Evolutionary conservation across 768 basidiomycete species (phyloP).

Genomic region (Hortiboletus campestris): DNA sequence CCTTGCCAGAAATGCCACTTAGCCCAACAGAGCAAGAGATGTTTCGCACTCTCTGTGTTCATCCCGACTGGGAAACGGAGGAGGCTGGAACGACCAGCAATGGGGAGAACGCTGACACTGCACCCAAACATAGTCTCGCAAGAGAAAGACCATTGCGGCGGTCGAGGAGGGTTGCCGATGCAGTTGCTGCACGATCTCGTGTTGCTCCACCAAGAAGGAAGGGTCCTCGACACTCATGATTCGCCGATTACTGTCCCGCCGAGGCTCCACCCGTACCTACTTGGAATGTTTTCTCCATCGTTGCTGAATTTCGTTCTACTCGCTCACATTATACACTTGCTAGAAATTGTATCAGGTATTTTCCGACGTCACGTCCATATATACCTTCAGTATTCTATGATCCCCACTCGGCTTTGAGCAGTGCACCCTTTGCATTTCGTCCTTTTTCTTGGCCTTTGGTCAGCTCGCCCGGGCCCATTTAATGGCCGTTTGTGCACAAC

Average conservation of each 20-base stretch:
- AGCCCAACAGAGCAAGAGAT: conserved; percentile 71
- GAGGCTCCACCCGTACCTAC: not conserved
- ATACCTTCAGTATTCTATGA: conserved; percentile 29
- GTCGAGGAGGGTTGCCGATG: conserved; percentile 68
- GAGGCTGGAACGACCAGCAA: conserved; percentile 25
- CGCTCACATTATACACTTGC: conserved; percentile 7
- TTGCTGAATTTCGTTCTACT: conserved; percentile 11
- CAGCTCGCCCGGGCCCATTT: conserved; percentile 9
- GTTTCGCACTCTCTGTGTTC: conserved; percentile 60
- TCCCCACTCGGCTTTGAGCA: conserved; percentile 21
- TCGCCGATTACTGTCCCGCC: not conserved
- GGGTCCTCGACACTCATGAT: conserved; percentile 28
- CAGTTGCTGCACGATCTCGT: conserved; percentile 49
- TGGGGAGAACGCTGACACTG: conserved; percentile 9
- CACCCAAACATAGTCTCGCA: not conserved
- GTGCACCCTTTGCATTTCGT: conserved; percentile 10
- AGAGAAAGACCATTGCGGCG: conserved; percentile 32
- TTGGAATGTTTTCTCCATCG: conserved; percentile 1
- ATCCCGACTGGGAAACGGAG: conserved; percentile 51
- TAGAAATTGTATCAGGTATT: conserved; percentile 27
- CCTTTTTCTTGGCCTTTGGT: conserved; percentile 10
- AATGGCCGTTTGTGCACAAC: conserved; percentile 16
- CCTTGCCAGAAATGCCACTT: conserved; percentile 43
- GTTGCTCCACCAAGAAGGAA: conserved; percentile 34
- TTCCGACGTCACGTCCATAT: conserved; percentile 15